Evolutionary conservation across 305 asterid genomes (phyloP).

Genomic region (Fraxinus greggii): DNA sequence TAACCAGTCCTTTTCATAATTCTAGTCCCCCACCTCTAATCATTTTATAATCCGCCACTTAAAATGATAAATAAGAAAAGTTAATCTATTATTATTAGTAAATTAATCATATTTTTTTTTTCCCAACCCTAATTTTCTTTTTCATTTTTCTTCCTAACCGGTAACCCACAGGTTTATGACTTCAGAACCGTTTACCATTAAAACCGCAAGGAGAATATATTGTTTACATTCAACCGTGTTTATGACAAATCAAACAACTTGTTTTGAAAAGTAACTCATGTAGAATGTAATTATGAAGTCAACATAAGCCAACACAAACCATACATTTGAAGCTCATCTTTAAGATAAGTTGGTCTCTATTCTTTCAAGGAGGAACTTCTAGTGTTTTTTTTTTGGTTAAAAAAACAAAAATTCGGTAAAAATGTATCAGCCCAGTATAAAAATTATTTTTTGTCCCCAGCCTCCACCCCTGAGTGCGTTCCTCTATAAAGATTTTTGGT

Average conservation of each 20-base stretch:
- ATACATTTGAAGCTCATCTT: neutral
- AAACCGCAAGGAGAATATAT: neutral
- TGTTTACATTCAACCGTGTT: neutral
- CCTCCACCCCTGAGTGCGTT: neutral
- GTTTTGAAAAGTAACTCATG: neutral
- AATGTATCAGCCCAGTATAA: too few relatives aligned
- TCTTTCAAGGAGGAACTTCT: neutral
- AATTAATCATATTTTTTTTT: neutral
- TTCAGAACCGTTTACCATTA: neutral
- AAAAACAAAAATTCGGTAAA: too few relatives aligned
- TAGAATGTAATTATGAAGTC: neutral
- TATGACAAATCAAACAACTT: neutral
- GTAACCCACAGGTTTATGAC: neutral
- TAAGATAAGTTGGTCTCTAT: neutral
- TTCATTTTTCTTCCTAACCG: neutral
- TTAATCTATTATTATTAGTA: neutral
- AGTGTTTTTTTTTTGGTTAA: too few relatives aligned
- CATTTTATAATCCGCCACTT: neutral
- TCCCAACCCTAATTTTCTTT: neutral
- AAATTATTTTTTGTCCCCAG: too few relatives aligned
- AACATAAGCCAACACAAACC: neutral
- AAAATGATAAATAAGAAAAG: too few relatives aligned
- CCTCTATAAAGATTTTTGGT: slow-evolving; percentile 46
- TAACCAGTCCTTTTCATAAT: neutral
- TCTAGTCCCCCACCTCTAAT: neutral